These are phyloP conservation scores for Stevia rebaudiana DNA, from an alignment of 140 eudicot genomes.

Conservation along the genomic window DNA sequence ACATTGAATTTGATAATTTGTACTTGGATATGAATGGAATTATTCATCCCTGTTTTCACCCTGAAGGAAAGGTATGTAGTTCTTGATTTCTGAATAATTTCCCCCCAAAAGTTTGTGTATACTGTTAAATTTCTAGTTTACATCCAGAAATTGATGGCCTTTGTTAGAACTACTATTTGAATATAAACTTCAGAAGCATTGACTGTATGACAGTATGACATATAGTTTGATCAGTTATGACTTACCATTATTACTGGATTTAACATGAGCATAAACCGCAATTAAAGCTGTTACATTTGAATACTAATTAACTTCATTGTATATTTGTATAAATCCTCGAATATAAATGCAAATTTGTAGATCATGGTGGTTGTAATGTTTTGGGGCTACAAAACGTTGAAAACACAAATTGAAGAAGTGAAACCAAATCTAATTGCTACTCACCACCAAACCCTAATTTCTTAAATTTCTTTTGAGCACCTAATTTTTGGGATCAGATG, in stretches of 20 bases:
- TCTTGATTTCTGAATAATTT: not conserved
- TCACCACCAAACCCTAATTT: no score
- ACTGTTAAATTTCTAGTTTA: not conserved
- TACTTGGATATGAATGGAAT: slow-evolving; percentile 95
- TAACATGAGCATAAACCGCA: no score
- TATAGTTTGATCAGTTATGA: not conserved
- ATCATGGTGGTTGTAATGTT: no score
- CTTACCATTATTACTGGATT: no score
- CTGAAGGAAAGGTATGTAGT: slow-evolving; percentile 69
- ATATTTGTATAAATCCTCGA: no score
- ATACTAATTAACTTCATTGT: no score
- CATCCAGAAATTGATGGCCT: slow-evolving; percentile 1
- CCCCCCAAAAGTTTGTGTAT: not conserved
- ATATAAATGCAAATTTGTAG: no score
- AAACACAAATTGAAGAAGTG: no score
- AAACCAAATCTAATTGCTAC: no score
- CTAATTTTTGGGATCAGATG: not conserved
- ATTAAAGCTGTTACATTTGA: no score
- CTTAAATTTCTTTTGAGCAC: no score
- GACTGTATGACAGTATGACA: not conserved
- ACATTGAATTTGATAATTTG: slow-evolving; percentile 74
- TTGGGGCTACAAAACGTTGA: no score
- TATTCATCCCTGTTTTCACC: slow-evolving; percentile 96
- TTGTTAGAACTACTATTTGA: not conserved
- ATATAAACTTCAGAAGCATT: not conserved